Base-by-base conservation (phyloP, 1,284 basidiomycete species). In the Heterobasidion parviporum region DNA sequence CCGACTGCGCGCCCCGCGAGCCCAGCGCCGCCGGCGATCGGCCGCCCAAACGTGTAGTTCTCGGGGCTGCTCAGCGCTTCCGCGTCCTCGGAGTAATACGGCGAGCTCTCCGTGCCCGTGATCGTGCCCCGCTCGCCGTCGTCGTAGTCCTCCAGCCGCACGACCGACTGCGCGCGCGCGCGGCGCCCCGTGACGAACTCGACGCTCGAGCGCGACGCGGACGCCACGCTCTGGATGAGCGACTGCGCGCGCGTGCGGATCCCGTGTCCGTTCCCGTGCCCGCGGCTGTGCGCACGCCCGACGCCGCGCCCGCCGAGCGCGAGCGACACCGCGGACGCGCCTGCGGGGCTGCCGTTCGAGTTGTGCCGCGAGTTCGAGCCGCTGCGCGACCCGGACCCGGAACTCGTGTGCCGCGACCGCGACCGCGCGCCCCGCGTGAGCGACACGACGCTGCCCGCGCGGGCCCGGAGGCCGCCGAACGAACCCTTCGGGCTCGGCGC, bases 31-130 rank as follows among this genome's bases (percentile, higher is more conserved):
- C 65, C 57, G 60, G 60, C 61, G 70, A 65, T 14, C 80, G 84
- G 53, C 50, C 79, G 76, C 8, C 85, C 86, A 66, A 88, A 88
- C 7, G 86, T 88, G 64, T 87, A 76, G 65, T 86, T 87, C 63
- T 87, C 85, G 0, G 73, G 74, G 52, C 75, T 78, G 61, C 80
- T 82, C 48, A 72, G 50, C 3, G 16, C 16, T 26, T 26, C 26
- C 7, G 72, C 75, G 59, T 77, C 75, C 41, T 80, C 80, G 57
- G 74, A 73, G 57, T 68, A 64, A 57, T 72, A 74, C 35, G 66
- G 70, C 61, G 63, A 72, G 60, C 55, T 52, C 32, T 52, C 56
- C 26, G 50, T 52, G 33, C 10, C n/a, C 41, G 16, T 44, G 26
- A 26, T 26, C 26, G 26, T 26, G 26, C 26, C 26, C 5, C 26